Evolutionary conservation across 352 stramenopile genomes (phyloP), one percentile per base, ranked within the genome.

Genomic region (Aphanomyces euteiches): DNA sequence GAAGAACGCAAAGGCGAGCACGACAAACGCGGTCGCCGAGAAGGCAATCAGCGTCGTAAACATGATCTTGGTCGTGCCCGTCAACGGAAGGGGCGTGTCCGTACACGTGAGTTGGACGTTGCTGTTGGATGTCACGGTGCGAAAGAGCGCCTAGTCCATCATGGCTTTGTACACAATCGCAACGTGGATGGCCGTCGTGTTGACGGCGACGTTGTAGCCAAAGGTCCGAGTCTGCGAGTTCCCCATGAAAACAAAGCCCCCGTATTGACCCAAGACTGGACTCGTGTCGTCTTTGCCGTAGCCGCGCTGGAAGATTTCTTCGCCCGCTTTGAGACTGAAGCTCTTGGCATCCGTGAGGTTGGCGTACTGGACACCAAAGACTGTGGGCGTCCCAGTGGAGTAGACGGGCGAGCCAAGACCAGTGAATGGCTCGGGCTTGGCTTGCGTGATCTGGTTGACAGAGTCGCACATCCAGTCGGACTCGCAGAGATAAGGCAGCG

Each of bases 1-100:
- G 53, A 98, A 92, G 74, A 95, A 98, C n/a, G 90, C 90, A 54
- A 98, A 93, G 13, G 91, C 90, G 48, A 98, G 89, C 15, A 92
- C 81, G 56, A 98, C 92, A 63, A 98, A 89, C 37, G 90, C 67
- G 12, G 79, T 85, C 38, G 90, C 85, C 40, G 90, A 79, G 65
- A 98, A 89, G 3, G 81, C 78, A 43, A 88, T 19, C 58, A 80
- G 79, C 5, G 81, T 83, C 0, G 75, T 78, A 21, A 84, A 86
- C 10, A n/a, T n/a, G n/a, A n/a, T n/a, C n/a, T n/a, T 82, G 19
- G 73, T 75, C 10, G 76, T 79, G 6, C 78, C 74, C 2, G 78
- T 87, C 12, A 87, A 47, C 5, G 82, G 82, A 8, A 88, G 54
- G n/a, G 82, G 79, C 48, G 87, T 72, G 37, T 75, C 80, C 69